Conservation (phyloP, 208 protist genomes). For the Wallacemonas sp. region DNA sequence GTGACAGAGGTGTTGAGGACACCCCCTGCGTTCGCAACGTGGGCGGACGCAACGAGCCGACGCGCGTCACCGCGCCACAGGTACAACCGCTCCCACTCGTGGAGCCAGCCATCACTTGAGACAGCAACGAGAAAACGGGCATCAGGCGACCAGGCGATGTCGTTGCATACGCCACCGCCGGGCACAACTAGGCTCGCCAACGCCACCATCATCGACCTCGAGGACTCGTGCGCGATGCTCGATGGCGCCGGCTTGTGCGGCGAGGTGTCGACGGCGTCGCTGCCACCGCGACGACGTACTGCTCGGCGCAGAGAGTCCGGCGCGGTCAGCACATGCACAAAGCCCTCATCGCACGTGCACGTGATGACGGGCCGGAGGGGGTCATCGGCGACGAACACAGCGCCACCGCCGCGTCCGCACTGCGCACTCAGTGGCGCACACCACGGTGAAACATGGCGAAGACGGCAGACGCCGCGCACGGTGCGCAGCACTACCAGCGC, state of each 20-base stretch:
- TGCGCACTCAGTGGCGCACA: slow-evolving; percentile 5
- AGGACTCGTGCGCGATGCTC: neutral
- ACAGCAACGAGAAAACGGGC: slow-evolving; percentile 49
- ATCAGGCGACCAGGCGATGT: slow-evolving; percentile 55
- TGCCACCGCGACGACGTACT: neutral
- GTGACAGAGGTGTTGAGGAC: too few species aligned
- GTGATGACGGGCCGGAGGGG: slow-evolving; percentile 30
- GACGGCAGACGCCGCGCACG: slow-evolving; percentile 31
- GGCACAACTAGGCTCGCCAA: slow-evolving; percentile 52
- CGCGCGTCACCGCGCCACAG: slow-evolving; percentile 12
- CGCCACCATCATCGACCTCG: neutral
- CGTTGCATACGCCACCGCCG: slow-evolving; percentile 48
- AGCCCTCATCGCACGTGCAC: slow-evolving; percentile 58
- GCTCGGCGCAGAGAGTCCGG: neutral
- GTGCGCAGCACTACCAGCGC: slow-evolving; percentile 38
- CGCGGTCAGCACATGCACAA: slow-evolving; percentile 36
- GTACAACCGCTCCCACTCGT: slow-evolving; percentile 61
- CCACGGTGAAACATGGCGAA: slow-evolving; percentile 32
- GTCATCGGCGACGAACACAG: slow-evolving; percentile 45
- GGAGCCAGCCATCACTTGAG: slow-evolving; percentile 47
- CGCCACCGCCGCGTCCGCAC: slow-evolving; percentile 23
- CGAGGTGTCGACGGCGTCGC: neutral
- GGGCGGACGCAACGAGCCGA: too few species aligned
- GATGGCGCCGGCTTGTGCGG: neutral
- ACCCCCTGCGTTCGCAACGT: too few species aligned